Evolutionary conservation across 345 rosid species (phyloP).

Genomic region (Schrenkiella parvula): DNA sequence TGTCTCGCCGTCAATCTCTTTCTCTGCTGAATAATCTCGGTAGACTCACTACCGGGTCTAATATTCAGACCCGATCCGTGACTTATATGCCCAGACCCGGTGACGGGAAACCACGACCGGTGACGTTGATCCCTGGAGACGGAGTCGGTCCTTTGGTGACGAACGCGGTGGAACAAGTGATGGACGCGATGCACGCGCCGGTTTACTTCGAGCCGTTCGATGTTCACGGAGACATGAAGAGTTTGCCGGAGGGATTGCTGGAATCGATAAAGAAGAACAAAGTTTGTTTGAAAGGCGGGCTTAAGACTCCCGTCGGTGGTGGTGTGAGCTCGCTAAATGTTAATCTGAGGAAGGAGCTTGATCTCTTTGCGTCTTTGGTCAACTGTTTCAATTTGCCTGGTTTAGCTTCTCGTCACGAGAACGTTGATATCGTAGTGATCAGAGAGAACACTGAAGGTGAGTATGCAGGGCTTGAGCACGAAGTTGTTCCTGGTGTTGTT

Average conservation of each 20-base stretch:
- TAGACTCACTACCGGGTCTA: conserved; percentile 22
- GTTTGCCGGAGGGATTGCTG: conserved; percentile 71
- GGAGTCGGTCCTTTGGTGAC: conserved; percentile 96
- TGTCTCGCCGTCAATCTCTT: conserved; percentile 59
- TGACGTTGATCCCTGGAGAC: conserved; percentile 88
- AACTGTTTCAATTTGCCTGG: conserved; percentile 90
- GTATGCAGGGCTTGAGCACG: conserved; percentile 88
- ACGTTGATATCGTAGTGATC: conserved; percentile 87
- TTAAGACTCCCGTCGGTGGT: conserved; percentile 81
- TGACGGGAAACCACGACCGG: conserved; percentile 75
- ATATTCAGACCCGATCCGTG: conserved; percentile 56
- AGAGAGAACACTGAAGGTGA: conserved; percentile 99
- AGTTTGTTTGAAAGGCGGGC: conserved; percentile 92
- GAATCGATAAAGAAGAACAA: conserved; percentile 96
- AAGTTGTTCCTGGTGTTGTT: conserved; percentile 94
- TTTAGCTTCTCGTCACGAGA: conserved; percentile 72
- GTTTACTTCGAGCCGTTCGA: conserved; percentile 76
- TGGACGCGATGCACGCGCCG: conserved; percentile 98
- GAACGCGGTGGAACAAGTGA: conserved; percentile 82
- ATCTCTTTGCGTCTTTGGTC: conserved; percentile 85
- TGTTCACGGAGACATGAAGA: conserved; percentile 85
- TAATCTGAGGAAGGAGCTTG: conserved; percentile 80
- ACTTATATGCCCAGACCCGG: conserved; percentile 99
- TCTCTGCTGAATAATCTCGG: conserved; percentile 48
- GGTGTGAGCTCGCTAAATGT: conserved; percentile 85